Evolutionary conservation across 1,139 yeast species (phyloP).

Genomic region (Hemisphaericaspora xylofermentans): DNA sequence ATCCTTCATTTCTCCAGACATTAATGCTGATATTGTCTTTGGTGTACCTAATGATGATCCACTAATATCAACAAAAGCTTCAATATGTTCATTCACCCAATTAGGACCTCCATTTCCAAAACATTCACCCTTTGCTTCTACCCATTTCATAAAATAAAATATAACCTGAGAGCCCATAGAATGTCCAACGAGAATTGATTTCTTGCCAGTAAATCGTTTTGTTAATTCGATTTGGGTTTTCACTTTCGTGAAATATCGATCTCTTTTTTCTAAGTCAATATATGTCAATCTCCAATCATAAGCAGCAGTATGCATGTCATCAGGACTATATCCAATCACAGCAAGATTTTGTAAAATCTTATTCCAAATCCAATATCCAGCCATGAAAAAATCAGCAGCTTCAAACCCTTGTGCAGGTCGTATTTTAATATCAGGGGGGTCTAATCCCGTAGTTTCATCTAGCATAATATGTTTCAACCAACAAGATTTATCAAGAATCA

Average conservation of each 20-base stretch:
- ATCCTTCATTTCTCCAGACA: constrained; percentile 97
- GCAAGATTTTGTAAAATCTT: constrained; percentile 89
- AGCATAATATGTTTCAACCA: constrained; percentile 91
- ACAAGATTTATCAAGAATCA: constrained; percentile 88
- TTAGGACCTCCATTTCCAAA: constrained; percentile 84
- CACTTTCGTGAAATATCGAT: constrained; percentile 76
- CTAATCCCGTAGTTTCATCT: constrained; percentile 88
- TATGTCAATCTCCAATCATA: constrained; percentile 96
- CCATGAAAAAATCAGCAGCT: constrained; percentile 93
- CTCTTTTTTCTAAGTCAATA: constrained; percentile 82
- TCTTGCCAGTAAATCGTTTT: constrained; percentile 55
- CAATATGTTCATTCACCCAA: constrained; percentile 87
- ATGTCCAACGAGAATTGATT: constrained; percentile 80
- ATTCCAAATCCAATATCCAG: constrained; percentile 99
- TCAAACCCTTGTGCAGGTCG: constrained; percentile 97
- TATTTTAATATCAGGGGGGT: constrained; percentile 76
- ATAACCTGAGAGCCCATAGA: constrained; percentile 95
- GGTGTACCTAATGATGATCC: constrained; percentile 94
- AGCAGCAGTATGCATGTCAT: constrained; percentile 85
- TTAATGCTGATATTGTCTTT: constrained; percentile 82
- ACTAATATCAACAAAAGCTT: constrained; percentile 78
- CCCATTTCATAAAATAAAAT: constrained; percentile 92
- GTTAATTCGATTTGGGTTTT: constrained; percentile 68
- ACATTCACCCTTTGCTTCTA: constrained; percentile 73
- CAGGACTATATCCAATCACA: constrained; percentile 90